These are phyloP conservation scores for Suhomyces terraborum DNA, from an alignment of 1,139 yeast genomes.

Conservation along the genomic window DNA sequence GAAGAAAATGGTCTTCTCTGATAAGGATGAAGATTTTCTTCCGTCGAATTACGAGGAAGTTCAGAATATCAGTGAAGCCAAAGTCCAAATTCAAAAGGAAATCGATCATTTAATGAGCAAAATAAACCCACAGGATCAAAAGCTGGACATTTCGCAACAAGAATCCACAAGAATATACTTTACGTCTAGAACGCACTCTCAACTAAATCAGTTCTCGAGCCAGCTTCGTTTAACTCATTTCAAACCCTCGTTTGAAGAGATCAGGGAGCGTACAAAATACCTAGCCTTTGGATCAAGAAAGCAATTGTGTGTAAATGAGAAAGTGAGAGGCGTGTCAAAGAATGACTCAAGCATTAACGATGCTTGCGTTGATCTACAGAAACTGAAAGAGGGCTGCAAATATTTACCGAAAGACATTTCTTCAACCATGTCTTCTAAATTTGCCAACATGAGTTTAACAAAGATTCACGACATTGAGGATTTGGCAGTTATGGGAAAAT, in stretches of 20 bases:
- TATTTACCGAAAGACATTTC: constrained; percentile 47
- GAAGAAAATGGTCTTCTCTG: constrained; percentile 6
- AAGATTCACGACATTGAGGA: constrained; percentile 84
- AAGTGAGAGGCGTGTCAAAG: constrained; percentile 41
- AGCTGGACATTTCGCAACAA: constrained; percentile 22
- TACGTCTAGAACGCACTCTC: constrained; percentile 91
- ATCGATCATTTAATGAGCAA: constrained; percentile 45
- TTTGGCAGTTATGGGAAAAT: constrained; percentile 59
- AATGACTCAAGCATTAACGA: constrained; percentile 70
- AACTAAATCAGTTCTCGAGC: constrained; percentile 74
- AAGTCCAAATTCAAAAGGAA: constrained; percentile 38
- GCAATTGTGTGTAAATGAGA: constrained; percentile 77
- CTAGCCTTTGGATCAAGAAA: constrained; percentile 80
- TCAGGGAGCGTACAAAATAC: constrained; percentile 51
- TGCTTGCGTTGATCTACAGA: constrained; percentile 75
- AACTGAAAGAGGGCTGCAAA: constrained; percentile 49
- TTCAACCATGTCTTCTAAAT: constrained; percentile 39
- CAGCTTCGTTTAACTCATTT: constrained; percentile 68
- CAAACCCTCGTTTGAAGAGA: constrained; percentile 57
- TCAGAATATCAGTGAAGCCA: constrained; percentile 25
- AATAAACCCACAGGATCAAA: constrained; percentile 29
- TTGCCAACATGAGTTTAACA: constrained; percentile 62
- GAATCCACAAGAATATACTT: constrained; percentile 57
- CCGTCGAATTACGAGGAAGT: constrained; percentile 44
- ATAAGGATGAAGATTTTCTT: constrained; percentile 30